Evolutionary conservation across 768 basidiomycete genomes (phyloP), one percentile per base, ranked within the genome.

Genomic region (Trametes cingulata): DNA sequence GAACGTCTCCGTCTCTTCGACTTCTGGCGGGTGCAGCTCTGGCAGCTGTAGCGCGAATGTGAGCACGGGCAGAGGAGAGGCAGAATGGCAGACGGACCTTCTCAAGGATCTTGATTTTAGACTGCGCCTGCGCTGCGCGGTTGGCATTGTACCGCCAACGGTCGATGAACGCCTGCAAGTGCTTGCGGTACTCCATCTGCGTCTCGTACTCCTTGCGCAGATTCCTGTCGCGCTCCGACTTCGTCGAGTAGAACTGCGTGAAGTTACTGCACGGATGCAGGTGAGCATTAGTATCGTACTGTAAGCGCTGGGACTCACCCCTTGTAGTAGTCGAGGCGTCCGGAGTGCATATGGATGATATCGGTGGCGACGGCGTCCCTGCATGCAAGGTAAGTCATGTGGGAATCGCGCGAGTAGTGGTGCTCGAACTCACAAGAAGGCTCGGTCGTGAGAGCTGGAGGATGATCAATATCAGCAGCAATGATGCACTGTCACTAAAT

Each of bases 131-230:
- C 73, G 60, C 73, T 83, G 89, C 90, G 67, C 95, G 83, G 72
- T 96, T 96, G 58, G 95, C 95, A 67, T 98, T 98, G 75, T 98
- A 98, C 67, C 96, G 82, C 97, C 97, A 99, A 53, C 94, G 82
- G 68, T 98, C 97, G 67, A 99, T 98, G 77, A 97, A 99, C 0
- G 96, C 95, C 71, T 98, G 96, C 29, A 98, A 76, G 77, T 97
- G 93, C 68, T 91, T 90, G 56, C 97, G 84, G 72, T 98, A 98
- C 10, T 91, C 89, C 84, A 97, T 87, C 74, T 99, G 97, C 0
- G 93, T 80, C 35, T 98, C 96, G 73, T 98, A 99, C 73, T 98
- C 96, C 75, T 94, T 95, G 41, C 85, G 85, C 74, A 95, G 76
- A 69, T 95, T 95, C 60, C 87, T 86, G 67, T 94, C 91, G 25